Percentiles rank a stretch among this genome's conserved stretches.
These are phyloP conservation scores for Botryococcus braunii DNA, from an alignment of 163 green algal species.

Conservation along the genomic window DNA sequence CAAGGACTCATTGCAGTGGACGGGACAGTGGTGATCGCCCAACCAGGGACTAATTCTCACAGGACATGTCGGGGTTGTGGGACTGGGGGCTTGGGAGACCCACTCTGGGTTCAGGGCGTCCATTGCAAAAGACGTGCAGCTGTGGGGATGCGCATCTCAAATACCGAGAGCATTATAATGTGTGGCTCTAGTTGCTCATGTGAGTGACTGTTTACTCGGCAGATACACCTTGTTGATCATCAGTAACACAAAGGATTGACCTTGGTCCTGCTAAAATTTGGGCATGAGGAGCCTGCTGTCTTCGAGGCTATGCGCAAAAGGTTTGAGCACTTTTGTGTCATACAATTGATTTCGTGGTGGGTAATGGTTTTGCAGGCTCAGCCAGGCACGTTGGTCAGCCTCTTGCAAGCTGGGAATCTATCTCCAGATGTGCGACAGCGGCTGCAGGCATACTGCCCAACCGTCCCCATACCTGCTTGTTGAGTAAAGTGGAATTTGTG, in stretches of 20 bases:
- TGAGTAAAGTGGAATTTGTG: too few species aligned
- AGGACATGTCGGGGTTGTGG: too few species aligned
- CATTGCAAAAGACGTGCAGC: too few species aligned
- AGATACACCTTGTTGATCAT: background rate
- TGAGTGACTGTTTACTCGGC: constrained; percentile 3
- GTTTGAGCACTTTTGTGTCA: background rate
- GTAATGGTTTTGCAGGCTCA: background rate
- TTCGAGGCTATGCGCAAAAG: background rate
- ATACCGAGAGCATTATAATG: too few species aligned
- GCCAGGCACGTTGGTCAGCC: background rate
- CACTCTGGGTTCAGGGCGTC: too few species aligned
- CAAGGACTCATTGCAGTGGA: too few species aligned
- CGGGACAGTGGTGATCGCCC: too few species aligned
- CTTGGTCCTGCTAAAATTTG: background rate
- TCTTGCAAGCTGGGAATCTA: constrained; percentile 2
- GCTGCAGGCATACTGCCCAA: constrained; percentile 7
- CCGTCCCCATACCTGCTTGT: too few species aligned
- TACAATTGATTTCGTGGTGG: too few species aligned
- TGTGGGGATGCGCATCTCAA: too few species aligned
- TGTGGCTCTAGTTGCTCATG: background rate
- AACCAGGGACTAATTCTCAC: too few species aligned
- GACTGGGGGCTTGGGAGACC: too few species aligned
- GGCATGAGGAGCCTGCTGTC: background rate
- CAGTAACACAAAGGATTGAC: background rate
- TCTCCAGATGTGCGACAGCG: constrained; percentile 7